These are phyloP conservation scores for Lactarius quietus DNA, from an alignment of 768 basidiomycete species.

Conservation along the genomic window DNA sequence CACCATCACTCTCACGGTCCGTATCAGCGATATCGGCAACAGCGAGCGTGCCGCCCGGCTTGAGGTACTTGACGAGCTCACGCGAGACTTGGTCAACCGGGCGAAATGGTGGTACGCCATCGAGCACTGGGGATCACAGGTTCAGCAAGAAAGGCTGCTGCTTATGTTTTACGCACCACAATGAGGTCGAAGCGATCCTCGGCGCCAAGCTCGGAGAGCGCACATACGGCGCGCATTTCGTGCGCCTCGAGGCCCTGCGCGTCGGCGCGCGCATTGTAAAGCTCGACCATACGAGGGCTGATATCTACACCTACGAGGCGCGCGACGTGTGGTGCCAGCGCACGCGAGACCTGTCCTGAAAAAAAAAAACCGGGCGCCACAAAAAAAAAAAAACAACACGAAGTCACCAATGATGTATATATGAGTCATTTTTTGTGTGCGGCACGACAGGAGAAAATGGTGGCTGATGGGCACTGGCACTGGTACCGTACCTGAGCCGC, in stretches of 20 bases:
- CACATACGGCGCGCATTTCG: slow-evolving; percentile 63
- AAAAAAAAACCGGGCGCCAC: not conserved
- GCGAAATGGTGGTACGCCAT: slow-evolving; percentile 61
- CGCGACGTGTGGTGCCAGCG: slow-evolving; percentile 57
- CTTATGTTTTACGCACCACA: slow-evolving; percentile 45
- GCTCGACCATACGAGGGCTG: slow-evolving; percentile 64
- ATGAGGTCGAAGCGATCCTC: slow-evolving; percentile 64
- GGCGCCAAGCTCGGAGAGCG: slow-evolving; percentile 47
- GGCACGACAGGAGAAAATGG: no score
- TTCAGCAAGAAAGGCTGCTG: not conserved
- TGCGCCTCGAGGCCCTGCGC: slow-evolving; percentile 62
- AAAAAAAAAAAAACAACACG: no score
- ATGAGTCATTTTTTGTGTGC: no score
- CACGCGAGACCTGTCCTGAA: slow-evolving; percentile 59
- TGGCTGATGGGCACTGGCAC: not conserved
- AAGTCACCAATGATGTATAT: no score
- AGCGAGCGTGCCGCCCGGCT: slow-evolving; percentile 56
- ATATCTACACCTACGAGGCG: slow-evolving; percentile 72
- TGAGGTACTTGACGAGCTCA: slow-evolving; percentile 53
- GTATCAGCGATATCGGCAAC: slow-evolving; percentile 45
- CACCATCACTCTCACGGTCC: slow-evolving; percentile 27
- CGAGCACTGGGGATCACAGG: slow-evolving; percentile 45
- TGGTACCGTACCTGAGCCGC: slow-evolving; percentile 14
- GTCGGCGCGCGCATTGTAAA: slow-evolving; percentile 53
- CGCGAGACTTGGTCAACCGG: slow-evolving; percentile 48